Evolutionary conservation across 73 alveolate species (phyloP).

Genomic region (Paramecium primaurelia): DNA sequence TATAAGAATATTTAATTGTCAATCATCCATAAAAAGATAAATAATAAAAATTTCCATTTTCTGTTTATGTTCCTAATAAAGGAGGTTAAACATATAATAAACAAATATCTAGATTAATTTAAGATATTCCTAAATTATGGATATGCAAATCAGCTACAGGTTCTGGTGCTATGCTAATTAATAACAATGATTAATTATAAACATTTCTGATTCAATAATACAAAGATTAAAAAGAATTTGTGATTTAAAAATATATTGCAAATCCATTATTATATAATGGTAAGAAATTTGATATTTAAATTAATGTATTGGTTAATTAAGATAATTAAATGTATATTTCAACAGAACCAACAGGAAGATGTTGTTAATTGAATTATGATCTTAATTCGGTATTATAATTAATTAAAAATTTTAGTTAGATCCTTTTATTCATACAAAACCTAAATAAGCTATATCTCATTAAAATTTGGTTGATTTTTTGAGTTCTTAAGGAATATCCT

Average conservation of each 20-base stretch:
- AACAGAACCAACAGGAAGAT: constrained; percentile 65
- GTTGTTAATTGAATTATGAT: constrained; percentile 49
- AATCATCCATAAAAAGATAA: not conserved
- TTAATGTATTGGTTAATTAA: constrained; percentile 79
- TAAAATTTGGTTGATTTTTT: constrained; percentile 44
- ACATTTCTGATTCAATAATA: not conserved
- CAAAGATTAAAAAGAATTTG: constrained; percentile 39
- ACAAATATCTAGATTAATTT: not conserved
- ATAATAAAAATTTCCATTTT: not conserved
- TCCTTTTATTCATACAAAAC: constrained; percentile 77
- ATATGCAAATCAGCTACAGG: not conserved
- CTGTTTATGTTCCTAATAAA: not conserved
- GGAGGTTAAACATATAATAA: not conserved
- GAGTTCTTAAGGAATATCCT: not conserved
- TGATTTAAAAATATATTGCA: constrained; percentile 82
- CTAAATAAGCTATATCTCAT: constrained; percentile 67
- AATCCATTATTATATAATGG: constrained; percentile 80
- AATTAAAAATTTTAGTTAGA: not conserved
- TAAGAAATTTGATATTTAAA: constrained; percentile 85
- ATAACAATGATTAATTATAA: not conserved
- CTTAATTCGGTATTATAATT: constrained; percentile 29
- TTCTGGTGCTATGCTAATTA: not conserved
- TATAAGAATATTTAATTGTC: not conserved
- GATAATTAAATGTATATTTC: constrained; percentile 65
- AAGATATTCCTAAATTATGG: not conserved